Conservation (phyloP, 2,329 filamentous ascomycete species). For the Akanthomyces dipterigenus region DNA sequence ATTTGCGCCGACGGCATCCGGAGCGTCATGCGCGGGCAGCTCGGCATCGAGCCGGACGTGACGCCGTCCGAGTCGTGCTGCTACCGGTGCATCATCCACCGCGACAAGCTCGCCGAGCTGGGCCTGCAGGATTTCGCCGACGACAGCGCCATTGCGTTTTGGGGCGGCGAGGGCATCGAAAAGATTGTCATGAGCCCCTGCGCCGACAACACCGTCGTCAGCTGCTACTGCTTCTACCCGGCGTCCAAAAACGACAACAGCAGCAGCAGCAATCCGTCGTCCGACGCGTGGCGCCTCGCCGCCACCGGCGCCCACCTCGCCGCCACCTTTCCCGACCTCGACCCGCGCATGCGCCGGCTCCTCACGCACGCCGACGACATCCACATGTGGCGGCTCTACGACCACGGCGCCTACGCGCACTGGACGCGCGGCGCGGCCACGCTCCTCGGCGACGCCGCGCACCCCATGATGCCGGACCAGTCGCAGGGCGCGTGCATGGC, state of each 20-base stretch:
- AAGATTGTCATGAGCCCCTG: slow-evolving; percentile 63
- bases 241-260: slow-evolving; percentile 50
- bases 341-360: slow-evolving; percentile 45
- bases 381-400: slow-evolving; percentile 50
- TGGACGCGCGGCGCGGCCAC: slow-evolving; percentile 40
- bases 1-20: slow-evolving; percentile 58
- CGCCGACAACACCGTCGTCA: slow-evolving; percentile 51
- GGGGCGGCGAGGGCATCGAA: slow-evolving; percentile 54
- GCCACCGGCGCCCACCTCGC: slow-evolving; percentile 47
- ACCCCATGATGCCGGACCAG: slow-evolving; percentile 63
- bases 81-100: slow-evolving; percentile 52
- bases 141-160: slow-evolving; percentile 55
- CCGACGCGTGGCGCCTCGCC: slow-evolving; percentile 48
- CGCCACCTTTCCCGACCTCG: slow-evolving; percentile 49
- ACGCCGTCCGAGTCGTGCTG: slow-evolving; percentile 49
- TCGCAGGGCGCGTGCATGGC: slow-evolving; percentile 61
- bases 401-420: slow-evolving; percentile 43
- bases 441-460: slow-evolving; percentile 56
- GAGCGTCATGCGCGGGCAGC: slow-evolving; percentile 46
- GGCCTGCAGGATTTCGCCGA: slow-evolving; percentile 52
- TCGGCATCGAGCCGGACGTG: slow-evolving; percentile 49
- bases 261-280: slow-evolving; percentile 28
- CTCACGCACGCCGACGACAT: slow-evolving; percentile 53
- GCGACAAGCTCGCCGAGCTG: slow-evolving; percentile 44
- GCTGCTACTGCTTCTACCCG: slow-evolving; percentile 62